Percentiles rank a stretch among this genome's conserved stretches.
Evolutionary conservation across 176 grass and related monocot species (phyloP).

Genomic region (Bromus sterilis): DNA sequence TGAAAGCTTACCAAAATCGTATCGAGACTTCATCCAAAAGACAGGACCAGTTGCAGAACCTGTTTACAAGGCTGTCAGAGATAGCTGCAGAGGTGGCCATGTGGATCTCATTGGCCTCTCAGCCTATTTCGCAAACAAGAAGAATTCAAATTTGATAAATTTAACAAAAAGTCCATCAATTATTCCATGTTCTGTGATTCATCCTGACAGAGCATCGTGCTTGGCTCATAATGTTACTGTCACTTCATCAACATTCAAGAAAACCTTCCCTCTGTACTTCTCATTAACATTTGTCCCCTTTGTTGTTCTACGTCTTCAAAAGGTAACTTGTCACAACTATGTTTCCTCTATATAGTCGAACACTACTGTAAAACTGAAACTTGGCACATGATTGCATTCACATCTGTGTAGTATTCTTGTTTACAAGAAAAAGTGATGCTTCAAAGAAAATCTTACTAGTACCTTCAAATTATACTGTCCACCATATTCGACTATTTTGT

Average conservation of each 20-base stretch:
- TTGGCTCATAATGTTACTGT: conserved; percentile 64
- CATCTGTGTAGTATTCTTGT: neutral
- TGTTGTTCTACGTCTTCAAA: conserved; percentile 90
- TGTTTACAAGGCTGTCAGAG: conserved; percentile 72
- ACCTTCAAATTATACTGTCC: neutral
- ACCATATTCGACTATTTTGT: neutral
- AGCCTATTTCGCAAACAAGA: conserved; percentile 60
- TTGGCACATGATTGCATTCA: neutral
- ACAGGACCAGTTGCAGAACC: conserved; percentile 89
- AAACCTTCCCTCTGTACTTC: conserved; percentile 96
- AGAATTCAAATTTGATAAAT: conserved; percentile 38
- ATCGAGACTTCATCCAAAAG: conserved; percentile 97
- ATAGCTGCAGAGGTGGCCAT: conserved; percentile 80
- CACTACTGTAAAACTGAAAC: neutral
- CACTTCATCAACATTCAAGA: conserved; percentile 88
- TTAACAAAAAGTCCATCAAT: conserved; percentile 57
- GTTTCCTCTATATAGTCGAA: conserved; percentile 17
- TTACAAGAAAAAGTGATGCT: neutral
- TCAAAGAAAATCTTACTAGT: neutral
- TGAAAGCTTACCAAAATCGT: conserved; percentile 96
- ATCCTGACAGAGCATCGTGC: conserved; percentile 80
- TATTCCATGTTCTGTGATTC: conserved; percentile 87
- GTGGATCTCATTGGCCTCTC: conserved; percentile 62
- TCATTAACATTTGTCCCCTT: conserved; percentile 96
- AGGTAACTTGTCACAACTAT: conserved; percentile 51